These are phyloP conservation scores for Schizophyllum amplum DNA, from an alignment of 1,284 basidiomycete species.

Conservation along the genomic window DNA sequence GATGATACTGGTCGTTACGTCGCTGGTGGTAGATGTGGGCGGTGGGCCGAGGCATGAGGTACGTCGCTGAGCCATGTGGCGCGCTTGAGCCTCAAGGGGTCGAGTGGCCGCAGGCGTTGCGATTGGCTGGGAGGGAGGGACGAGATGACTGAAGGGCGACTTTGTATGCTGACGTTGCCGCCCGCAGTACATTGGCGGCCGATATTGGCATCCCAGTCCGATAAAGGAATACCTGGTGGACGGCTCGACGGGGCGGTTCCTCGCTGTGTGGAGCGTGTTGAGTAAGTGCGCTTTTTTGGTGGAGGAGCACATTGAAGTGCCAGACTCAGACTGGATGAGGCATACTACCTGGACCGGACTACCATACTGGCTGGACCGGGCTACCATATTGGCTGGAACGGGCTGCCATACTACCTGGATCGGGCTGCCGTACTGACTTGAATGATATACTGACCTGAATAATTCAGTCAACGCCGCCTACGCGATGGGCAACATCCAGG, in stretches of 20 bases:
- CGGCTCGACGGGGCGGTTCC: constrained; percentile 7
- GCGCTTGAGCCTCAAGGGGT: no score
- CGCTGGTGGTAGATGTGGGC: not conserved
- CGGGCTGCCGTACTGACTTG: no score
- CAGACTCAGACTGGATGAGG: no score
- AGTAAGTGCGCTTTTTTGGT: not conserved
- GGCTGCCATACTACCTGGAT: no score
- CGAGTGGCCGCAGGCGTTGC: no score
- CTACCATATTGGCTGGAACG: no score
- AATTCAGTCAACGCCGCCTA: not conserved
- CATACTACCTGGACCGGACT: no score
- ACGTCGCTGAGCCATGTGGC: not conserved
- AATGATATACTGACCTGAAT: not conserved
- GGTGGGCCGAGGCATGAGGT: not conserved
- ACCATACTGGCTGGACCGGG: no score
- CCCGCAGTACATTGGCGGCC: not conserved
- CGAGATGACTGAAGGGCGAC: no score
- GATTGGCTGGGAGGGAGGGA: no score
- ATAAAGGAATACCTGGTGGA: not conserved
- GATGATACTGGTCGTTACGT: not conserved
- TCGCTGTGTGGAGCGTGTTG: not conserved
- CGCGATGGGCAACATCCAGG: constrained; percentile 7
- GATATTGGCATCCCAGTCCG: not conserved
- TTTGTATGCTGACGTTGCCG: no score
- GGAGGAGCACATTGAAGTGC: no score